Evolutionary conservation across 306 rosid genomes (phyloP).

Genomic region (Cicer judaicum): DNA sequence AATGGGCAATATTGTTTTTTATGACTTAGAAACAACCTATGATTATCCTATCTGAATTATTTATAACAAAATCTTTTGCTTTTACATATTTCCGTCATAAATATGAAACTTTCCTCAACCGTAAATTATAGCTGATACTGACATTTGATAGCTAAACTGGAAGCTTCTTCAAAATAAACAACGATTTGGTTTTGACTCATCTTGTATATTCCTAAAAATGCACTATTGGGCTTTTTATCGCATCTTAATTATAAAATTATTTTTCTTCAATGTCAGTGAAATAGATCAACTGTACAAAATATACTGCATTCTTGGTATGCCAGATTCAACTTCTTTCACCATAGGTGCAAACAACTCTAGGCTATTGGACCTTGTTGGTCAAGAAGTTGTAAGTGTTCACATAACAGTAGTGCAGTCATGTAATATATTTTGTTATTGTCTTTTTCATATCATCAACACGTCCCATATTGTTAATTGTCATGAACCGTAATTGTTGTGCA

Average conservation of each 20-base stretch:
- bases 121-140: not conserved
- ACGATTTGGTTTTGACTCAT: slow-evolving; percentile 30
- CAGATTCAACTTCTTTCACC: slow-evolving; percentile 66
- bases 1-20: no score
- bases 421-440: slow-evolving; percentile 18
- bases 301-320: slow-evolving; percentile 71
- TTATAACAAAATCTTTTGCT: not conserved
- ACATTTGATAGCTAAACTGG: slow-evolving; percentile 4
- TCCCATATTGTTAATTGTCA: slow-evolving; percentile 15
- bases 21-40: no score
- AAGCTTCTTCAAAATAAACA: slow-evolving; percentile 23
- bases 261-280: slow-evolving; percentile 65
- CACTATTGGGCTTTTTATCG: slow-evolving; percentile 24
- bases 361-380: slow-evolving; percentile 55
- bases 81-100: not conserved
- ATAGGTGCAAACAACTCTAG: slow-evolving; percentile 60
- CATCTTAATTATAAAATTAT: slow-evolving; percentile 36
- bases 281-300: slow-evolving; percentile 86
- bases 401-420: slow-evolving; percentile 37
- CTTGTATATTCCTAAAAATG: slow-evolving; percentile 16
- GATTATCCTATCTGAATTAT: no score
- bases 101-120: not conserved
- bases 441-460: slow-evolving; percentile 24
- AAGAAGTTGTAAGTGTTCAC: slow-evolving; percentile 61
- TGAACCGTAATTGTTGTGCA: slow-evolving; percentile 40